Percentiles rank a stretch among this genome's conserved stretches.
Conservation (phyloP, 148 eudicot species). For the Agrostemma githago region DNA sequence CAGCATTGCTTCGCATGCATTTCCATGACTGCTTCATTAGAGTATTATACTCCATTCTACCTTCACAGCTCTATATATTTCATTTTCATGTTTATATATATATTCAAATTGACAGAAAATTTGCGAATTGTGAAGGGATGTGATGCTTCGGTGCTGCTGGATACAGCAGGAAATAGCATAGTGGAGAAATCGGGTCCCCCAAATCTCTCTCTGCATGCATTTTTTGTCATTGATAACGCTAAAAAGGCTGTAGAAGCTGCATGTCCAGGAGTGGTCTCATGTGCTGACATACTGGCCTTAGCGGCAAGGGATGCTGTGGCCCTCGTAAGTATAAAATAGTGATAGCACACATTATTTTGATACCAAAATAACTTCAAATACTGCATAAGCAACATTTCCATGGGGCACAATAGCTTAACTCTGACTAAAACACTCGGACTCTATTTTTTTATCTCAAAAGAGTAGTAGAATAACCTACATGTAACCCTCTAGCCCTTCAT, state of each 20-base stretch:
- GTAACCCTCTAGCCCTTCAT: neutral
- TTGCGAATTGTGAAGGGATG: slow-evolving; percentile 45
- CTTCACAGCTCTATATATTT: neutral
- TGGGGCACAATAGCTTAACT: too few species aligned
- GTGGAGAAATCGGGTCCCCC: slow-evolving; percentile 72
- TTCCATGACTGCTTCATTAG: slow-evolving; percentile 87
- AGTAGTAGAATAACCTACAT: neutral
- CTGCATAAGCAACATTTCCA: too few species aligned
- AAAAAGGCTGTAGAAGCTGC: slow-evolving; percentile 54
- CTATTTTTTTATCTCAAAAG: neutral
- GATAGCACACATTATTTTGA: neutral
- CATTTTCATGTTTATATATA: neutral
- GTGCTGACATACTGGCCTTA: slow-evolving; percentile 79
- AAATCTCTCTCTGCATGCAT: slow-evolving; percentile 67
- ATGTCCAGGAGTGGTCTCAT: slow-evolving; percentile 80
- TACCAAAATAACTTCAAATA: neutral
- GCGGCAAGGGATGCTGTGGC: slow-evolving; percentile 78
- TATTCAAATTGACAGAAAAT: neutral
- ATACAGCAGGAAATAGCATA: slow-evolving; percentile 39
- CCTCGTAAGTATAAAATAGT: slow-evolving; percentile 35
- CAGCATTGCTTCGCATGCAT: slow-evolving; percentile 74
- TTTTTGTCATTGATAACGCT: slow-evolving; percentile 61
- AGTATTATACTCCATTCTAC: slow-evolving; percentile 26
- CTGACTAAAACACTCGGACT: neutral
- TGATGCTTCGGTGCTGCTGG: slow-evolving; percentile 78